Evolutionary conservation across 495 filamentous ascomycete genomes (phyloP).

Genomic region (Hypoxylon rickii): DNA sequence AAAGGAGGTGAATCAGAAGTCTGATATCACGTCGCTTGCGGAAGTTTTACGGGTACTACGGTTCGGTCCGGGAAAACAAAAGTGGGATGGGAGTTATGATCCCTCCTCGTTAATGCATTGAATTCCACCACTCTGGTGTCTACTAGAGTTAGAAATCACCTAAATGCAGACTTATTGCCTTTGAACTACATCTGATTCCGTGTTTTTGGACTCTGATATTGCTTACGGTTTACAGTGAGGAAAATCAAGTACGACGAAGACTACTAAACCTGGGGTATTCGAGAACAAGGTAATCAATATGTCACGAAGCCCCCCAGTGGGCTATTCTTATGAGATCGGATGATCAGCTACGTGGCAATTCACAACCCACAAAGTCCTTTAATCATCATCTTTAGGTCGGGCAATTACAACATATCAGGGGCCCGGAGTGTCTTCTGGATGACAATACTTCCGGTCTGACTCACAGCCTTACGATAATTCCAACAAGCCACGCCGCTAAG

Average conservation of each 20-base stretch:
- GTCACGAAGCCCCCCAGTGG: too few species aligned
- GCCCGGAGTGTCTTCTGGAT: conserved; percentile 5
- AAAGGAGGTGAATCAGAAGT: conserved; percentile 7
- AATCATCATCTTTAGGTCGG: neutral
- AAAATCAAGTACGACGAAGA: too few species aligned
- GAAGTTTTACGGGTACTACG: conserved; percentile 11
- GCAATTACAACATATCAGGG: neutral
- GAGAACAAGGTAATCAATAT: too few species aligned
- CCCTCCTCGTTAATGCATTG: conserved; percentile 22
- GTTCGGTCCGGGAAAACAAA: conserved; percentile 19
- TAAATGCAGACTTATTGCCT: conserved; percentile 8
- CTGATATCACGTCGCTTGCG: neutral
- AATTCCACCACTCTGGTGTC: conserved; percentile 10
- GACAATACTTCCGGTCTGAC: conserved; percentile 8
- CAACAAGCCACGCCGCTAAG: neutral
- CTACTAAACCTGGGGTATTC: too few species aligned
- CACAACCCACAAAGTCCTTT: neutral
- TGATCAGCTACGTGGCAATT: conserved; percentile 7
- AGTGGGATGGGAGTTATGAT: conserved; percentile 7
- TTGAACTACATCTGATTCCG: neutral
- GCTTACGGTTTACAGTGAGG: too few species aligned
- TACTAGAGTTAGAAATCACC: conserved; percentile 7
- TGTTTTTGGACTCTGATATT: neutral
- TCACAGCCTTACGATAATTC: conserved; percentile 24
- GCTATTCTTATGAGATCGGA: too few species aligned